Percentiles rank a stretch among this genome's conserved stretches.
phyloP scores from a whole-genome alignment of 2,329 filamentous ascomycete species.

The Neonectria ditissima region DNA sequence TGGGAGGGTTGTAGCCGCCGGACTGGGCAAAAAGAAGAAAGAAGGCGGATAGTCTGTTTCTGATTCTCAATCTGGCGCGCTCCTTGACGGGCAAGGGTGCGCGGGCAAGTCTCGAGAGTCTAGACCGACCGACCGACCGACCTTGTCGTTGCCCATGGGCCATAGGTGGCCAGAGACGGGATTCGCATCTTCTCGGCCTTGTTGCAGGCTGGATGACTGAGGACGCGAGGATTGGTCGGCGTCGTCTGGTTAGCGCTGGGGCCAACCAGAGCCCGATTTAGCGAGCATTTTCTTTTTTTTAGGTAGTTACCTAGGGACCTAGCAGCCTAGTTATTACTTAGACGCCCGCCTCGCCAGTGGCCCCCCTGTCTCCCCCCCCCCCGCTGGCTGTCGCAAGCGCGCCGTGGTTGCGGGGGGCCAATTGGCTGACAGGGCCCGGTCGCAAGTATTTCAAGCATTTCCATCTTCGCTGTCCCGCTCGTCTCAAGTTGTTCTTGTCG shows the following conservation, averaged over 20 bases:
- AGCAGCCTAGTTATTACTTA: no score
- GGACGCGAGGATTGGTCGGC: constrained; percentile 33
- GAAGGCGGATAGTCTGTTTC: constrained; percentile 6
- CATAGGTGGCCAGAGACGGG: background rate
- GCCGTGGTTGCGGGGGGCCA: constrained; percentile 26
- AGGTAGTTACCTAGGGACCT: no score
- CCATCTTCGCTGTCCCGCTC: constrained; percentile 6
- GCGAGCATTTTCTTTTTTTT: no score
- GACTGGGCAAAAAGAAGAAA: constrained; percentile 17
- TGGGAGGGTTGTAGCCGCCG: constrained; percentile 38
- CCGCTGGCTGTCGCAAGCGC: constrained; percentile 38
- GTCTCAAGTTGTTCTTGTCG: constrained; percentile 22
- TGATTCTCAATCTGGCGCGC: background rate
- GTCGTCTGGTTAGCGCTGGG: constrained; percentile 34
- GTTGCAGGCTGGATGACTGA: constrained; percentile 9
- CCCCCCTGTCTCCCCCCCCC: no score
- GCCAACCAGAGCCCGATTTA: constrained; percentile 1
- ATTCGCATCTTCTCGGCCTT: constrained; percentile 4
- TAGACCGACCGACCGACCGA: background rate
- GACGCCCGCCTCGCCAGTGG: constrained; percentile 41
- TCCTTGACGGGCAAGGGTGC: background rate
- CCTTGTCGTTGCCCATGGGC: no score
- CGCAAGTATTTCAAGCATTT: constrained; percentile 12
- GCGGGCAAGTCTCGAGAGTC: background rate
- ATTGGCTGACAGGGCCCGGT: constrained; percentile 32